phyloP scores from a whole-genome alignment of 306 rosid species.

The Vigna nakashimae region DNA sequence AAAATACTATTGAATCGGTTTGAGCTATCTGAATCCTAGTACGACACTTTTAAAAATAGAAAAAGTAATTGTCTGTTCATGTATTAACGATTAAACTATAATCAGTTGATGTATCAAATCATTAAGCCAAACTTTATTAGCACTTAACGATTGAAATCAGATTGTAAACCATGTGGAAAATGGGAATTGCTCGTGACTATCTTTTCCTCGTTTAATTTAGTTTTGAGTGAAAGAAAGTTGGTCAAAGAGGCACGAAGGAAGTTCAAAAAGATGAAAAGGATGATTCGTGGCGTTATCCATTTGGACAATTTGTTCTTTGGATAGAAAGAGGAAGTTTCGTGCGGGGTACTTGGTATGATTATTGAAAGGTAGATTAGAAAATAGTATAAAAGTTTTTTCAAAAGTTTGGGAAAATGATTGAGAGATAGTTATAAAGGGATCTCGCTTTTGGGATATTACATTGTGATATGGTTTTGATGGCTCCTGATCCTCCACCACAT shows the following conservation, averaged over 20 bases:
- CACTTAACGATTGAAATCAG: neutral
- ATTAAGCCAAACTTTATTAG: too few species aligned
- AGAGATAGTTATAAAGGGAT: neutral
- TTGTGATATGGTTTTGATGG: slow-evolving; percentile 5
- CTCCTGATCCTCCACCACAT: slow-evolving; percentile 17
- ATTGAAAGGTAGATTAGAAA: slow-evolving; percentile 33
- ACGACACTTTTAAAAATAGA: neutral
- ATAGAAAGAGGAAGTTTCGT: slow-evolving; percentile 41
- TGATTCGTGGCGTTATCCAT: neutral
- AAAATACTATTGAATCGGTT: neutral
- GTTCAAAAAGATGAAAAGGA: neutral
- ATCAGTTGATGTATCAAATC: neutral
- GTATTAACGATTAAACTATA: neutral
- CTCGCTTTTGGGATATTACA: neutral
- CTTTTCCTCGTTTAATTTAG: too few species aligned
- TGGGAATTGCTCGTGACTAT: neutral
- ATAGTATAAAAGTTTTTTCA: slow-evolving; percentile 23
- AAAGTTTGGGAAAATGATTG: slow-evolving; percentile 37
- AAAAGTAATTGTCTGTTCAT: neutral
- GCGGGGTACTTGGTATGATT: slow-evolving; percentile 34
- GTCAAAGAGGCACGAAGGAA: neutral
- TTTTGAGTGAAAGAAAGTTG: neutral
- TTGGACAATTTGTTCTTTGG: neutral
- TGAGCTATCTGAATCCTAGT: neutral
- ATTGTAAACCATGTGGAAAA: neutral